phyloP scores from a whole-genome alignment of 495 filamentous ascomycete genomes.

The Talaromyces borbonicus region DNA sequence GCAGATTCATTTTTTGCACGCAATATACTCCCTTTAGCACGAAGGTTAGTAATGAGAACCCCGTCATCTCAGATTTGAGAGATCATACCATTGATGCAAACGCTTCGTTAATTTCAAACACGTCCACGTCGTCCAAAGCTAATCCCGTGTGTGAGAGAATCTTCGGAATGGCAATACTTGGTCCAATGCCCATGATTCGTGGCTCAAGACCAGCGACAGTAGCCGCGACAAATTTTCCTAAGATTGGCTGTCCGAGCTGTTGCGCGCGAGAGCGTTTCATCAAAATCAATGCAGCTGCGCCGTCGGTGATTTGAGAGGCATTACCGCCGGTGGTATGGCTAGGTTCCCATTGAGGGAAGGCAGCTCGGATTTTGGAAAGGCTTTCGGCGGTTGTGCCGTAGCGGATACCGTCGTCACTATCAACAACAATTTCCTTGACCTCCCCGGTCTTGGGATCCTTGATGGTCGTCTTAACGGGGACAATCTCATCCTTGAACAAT shows the following conservation, averaged over 20 bases:
- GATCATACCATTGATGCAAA: constrained; percentile 79
- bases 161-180: constrained; percentile 87
- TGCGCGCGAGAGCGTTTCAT: constrained; percentile 88
- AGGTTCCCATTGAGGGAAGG: constrained; percentile 82
- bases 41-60: neutral
- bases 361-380: constrained; percentile 73
- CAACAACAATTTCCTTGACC: constrained; percentile 64
- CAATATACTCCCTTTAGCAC: constrained; percentile 62
- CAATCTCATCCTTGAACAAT: constrained; percentile 86
- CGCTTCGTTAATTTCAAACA: constrained; percentile 93
- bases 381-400: constrained; percentile 78
- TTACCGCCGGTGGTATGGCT: constrained; percentile 85
- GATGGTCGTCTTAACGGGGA: constrained; percentile 67
- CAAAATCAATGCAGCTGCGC: constrained; percentile 78
- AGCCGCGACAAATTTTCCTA: constrained; percentile 85
- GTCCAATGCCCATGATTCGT: constrained; percentile 94
- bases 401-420: constrained; percentile 80
- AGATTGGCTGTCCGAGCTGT: constrained; percentile 75
- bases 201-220: constrained; percentile 82
- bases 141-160: constrained; percentile 70
- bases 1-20: constrained; percentile 62
- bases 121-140: constrained; percentile 69
- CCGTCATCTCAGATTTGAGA: too few species aligned
- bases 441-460: constrained; percentile 78
- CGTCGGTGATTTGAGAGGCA: constrained; percentile 88